Base-by-base conservation (phyloP, 176 grass and related monocot genomes). In the Zoysia pacifica region DNA sequence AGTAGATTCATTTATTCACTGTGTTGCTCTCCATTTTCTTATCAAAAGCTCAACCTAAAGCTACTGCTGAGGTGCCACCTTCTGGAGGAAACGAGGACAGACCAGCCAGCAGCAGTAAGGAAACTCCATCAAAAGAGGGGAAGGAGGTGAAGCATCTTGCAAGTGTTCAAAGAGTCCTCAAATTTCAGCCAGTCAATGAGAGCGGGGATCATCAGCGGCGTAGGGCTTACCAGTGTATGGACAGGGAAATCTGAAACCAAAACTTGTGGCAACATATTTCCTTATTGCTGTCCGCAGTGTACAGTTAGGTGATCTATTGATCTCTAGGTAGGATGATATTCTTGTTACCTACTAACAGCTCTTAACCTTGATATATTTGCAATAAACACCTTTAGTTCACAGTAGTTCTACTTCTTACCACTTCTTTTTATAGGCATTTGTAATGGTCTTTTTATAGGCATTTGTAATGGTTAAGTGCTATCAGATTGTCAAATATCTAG, bases 131-230 rank as follows among this genome's bases (percentile, higher is more conserved):
- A 28, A 28, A 28, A 28, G 28, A 28, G 28, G 28, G 28, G 7
- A 91, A 99, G 58, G 78, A 99, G 48, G 86, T 93, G 65, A 99
- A 93, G 44, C 88, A 91, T 68, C 79, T 93, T 3, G 84, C 90
- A 37, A 93, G 82, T 63, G 79, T 95, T 79, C 78, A 91, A 46
- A 93, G 91, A 54, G 74, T 91, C 81, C 92, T 95, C 20, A 99
- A 85, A 65, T 99, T 99, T 44, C 90, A 76, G 37, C 64, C 73
- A 12, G n/a, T 65, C 14, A 51, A 41, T 5, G 28, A 28, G 28
- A 28, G 28, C 28, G 79, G 62, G 18, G 86, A 84, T 37, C 49
- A 51, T 47, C 58, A 70, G 49, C 66, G 60, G 49, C 58, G 14
- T n/a, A 51, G 44, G 65, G 11, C 66, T 14, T 81, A 48, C 14